These are phyloP conservation scores for Plasmodium coatneyi DNA, from an alignment of 169 alveolate genomes.

Conservation along the genomic window DNA sequence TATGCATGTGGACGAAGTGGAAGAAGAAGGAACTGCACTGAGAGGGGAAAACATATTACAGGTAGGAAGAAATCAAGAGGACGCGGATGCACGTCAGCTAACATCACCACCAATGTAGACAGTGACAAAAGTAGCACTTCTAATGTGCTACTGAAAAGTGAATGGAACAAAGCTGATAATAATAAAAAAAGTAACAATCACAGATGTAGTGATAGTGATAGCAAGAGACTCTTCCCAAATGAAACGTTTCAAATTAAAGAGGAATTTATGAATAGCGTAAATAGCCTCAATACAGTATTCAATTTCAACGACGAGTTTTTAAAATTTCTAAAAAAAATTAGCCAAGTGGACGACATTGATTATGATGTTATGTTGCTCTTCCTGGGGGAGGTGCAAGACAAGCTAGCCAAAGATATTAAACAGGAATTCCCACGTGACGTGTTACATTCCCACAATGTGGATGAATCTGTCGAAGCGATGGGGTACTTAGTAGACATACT, in stretches of 20 bases:
- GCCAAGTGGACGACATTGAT: constrained; percentile 54
- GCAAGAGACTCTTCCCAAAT: constrained; percentile 33
- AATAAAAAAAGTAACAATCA: not conserved
- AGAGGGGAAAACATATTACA: not conserved
- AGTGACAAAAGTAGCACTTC: not conserved
- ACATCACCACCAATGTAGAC: not conserved
- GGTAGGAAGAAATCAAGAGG: not conserved
- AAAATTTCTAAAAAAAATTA: constrained; percentile 35
- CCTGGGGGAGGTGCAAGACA: constrained; percentile 37
- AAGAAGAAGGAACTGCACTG: not conserved
- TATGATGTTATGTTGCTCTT: constrained; percentile 58
- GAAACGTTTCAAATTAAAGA: constrained; percentile 49
- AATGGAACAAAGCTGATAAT: not conserved
- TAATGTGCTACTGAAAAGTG: not conserved
- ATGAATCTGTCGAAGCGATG: constrained; percentile 40
- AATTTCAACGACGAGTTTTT: constrained; percentile 67
- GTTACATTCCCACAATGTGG: constrained; percentile 37
- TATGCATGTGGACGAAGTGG: not conserved
- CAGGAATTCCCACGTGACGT: constrained; percentile 16
- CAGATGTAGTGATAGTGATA: not conserved
- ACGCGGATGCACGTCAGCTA: not conserved
- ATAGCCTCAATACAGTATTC: constrained; percentile 57
- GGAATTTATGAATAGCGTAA: constrained; percentile 59
- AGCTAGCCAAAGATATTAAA: constrained; percentile 7
- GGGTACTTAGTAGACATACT: constrained; percentile 45